Conservation (phyloP, 2,329 filamentous ascomycete species). For the Sphaceloma murrayae region DNA sequence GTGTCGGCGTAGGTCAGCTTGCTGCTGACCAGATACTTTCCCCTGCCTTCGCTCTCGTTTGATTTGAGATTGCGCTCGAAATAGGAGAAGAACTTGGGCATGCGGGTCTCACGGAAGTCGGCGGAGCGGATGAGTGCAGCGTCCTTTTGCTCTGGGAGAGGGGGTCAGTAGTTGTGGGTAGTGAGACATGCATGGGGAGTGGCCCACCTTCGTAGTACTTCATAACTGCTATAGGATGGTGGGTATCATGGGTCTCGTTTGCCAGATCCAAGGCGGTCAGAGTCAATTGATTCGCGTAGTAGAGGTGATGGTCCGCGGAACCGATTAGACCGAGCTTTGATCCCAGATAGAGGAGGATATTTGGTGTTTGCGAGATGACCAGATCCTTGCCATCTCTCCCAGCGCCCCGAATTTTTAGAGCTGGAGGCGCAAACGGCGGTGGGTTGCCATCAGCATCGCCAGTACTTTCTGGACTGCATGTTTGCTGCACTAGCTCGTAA, state of each 20-base stretch:
- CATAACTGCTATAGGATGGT: conserved; percentile 55
- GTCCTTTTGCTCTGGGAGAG: conserved; percentile 55
- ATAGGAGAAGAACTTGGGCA: conserved; percentile 65
- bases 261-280: conserved; percentile 64
- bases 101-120: conserved; percentile 50
- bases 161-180: conserved; percentile 1
- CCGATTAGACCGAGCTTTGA: conserved; percentile 49
- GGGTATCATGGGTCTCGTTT: conserved; percentile 64
- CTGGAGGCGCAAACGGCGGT: conserved; percentile 57
- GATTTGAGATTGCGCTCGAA: conserved; percentile 56
- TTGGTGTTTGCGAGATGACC: conserved; percentile 58
- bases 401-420: conserved; percentile 45
- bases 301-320: conserved; percentile 41
- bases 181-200: not conserved
- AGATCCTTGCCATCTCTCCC: conserved; percentile 46
- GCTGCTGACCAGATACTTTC: conserved; percentile 56
- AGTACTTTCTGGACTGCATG: conserved; percentile 36
- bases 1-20: conserved; percentile 62
- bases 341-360: conserved; percentile 63
- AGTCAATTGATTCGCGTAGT: conserved; percentile 52
- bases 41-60: conserved; percentile 48
- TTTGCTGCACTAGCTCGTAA: conserved; percentile 41
- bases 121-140: conserved; percentile 51
- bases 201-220: conserved; percentile 51
- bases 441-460: conserved; percentile 49